phyloP scores from a whole-genome alignment of 2,329 filamentous ascomycete genomes.

The Ascochyta clinopodiicola region DNA sequence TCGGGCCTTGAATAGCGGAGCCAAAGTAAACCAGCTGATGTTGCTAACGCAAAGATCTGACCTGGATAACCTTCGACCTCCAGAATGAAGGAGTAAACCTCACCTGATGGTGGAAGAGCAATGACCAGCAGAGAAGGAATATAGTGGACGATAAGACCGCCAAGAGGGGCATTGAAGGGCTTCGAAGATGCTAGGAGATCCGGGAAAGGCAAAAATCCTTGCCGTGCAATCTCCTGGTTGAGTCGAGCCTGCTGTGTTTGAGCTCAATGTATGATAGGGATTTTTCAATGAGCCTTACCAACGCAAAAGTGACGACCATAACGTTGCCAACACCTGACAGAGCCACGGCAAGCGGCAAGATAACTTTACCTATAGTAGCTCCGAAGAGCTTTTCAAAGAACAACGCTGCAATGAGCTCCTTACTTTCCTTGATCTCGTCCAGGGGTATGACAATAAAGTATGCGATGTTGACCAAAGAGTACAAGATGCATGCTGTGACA shows the following conservation, averaged over 20 bases:
- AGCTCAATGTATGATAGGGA: background rate
- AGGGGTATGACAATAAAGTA: conserved; percentile 71
- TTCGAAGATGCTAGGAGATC: conserved; percentile 66
- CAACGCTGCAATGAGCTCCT: conserved; percentile 71
- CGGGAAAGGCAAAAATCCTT: conserved; percentile 72
- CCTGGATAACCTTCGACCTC: conserved; percentile 74
- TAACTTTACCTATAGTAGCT: conserved; percentile 59
- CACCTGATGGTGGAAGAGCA: conserved; percentile 65
- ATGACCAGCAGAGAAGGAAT: conserved; percentile 73
- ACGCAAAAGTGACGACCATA: conserved; percentile 73
- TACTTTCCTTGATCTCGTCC: conserved; percentile 70
- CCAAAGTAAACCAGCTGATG: conserved; percentile 65
- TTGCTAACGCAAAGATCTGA: conserved; percentile 65
- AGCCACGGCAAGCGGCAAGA: conserved; percentile 70
- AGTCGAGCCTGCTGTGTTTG: conserved; percentile 62
- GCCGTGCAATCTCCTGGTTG: conserved; percentile 75
- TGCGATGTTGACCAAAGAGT: conserved; percentile 70
- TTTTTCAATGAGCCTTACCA: conserved; percentile 55
- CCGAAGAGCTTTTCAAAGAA: conserved; percentile 73
- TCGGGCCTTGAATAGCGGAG: conserved; percentile 67
- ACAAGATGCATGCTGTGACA: conserved; percentile 67
- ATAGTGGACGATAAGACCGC: conserved; percentile 72
- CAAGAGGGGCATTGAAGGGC: conserved; percentile 71
- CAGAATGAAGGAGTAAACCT: conserved; percentile 75
- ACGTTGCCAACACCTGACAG: conserved; percentile 74